Conservation (phyloP, 2,329 filamentous ascomycete species). For the Beauveria sp. region DNA sequence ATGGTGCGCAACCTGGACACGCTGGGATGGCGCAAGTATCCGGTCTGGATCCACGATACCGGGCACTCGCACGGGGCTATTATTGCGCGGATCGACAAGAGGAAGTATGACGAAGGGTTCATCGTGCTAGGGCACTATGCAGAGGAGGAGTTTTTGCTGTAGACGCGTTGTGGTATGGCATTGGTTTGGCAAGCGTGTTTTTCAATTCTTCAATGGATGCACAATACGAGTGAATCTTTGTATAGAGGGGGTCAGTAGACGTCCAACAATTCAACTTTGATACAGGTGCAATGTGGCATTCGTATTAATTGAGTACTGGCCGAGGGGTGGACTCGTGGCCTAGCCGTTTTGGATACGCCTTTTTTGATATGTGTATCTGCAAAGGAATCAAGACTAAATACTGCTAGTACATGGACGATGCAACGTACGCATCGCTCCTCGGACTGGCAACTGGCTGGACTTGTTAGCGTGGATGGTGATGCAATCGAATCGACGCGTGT, state of each 20-base stretch:
- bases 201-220: neutral
- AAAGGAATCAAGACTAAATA: no score
- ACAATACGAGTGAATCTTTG: neutral
- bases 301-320: no score
- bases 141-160: slow-evolving; percentile 56
- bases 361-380: no score
- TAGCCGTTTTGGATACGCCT: no score
- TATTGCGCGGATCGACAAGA: slow-evolving; percentile 65
- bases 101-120: slow-evolving; percentile 65
- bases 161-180: neutral
- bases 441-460: neutral
- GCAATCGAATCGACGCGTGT: neutral
- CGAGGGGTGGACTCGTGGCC: no score
- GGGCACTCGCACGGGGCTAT: slow-evolving; percentile 87
- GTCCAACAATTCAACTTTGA: neutral
- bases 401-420: neutral
- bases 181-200: neutral
- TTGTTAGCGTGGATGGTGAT: neutral
- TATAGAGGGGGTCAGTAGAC: neutral
- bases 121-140: slow-evolving; percentile 77
- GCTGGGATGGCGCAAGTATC: slow-evolving; percentile 57
- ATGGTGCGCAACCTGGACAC: slow-evolving; percentile 73
- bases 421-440: neutral
- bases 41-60: slow-evolving; percentile 67
- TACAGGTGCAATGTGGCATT: neutral